Percentiles rank a stretch among this genome's conserved stretches.
Evolutionary conservation across 1,284 basidiomycete species (phyloP).

Genomic region (Takashimella koratensis): DNA sequence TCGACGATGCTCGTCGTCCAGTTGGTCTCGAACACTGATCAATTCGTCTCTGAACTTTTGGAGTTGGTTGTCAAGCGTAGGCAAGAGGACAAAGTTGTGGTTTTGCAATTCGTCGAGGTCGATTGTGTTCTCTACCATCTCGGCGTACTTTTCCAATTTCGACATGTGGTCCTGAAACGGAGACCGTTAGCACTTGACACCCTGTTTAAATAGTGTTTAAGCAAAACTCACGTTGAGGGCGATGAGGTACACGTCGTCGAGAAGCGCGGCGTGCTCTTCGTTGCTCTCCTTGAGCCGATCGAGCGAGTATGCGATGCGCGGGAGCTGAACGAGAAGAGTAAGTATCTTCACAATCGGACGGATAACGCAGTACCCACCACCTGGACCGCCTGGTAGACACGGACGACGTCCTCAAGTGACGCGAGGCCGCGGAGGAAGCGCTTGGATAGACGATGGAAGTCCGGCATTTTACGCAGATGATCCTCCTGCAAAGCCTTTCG

Average conservation of each 20-base stretch:
- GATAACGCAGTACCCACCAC: slow-evolving; percentile 49
- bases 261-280: slow-evolving; percentile 53
- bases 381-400: slow-evolving; percentile 85
- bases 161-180: slow-evolving; percentile 58
- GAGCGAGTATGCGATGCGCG: slow-evolving; percentile 66
- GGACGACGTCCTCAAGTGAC: slow-evolving; percentile 89
- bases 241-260: slow-evolving; percentile 65
- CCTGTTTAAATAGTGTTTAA: too few relatives aligned
- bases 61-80: slow-evolving; percentile 59
- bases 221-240: slow-evolving; percentile 57
- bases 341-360: not conserved
- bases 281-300: slow-evolving; percentile 45
- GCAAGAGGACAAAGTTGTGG: slow-evolving; percentile 90
- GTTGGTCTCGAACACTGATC: slow-evolving; percentile 65
- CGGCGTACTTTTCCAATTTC: slow-evolving; percentile 71
- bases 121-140: slow-evolving; percentile 94
- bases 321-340: slow-evolving; percentile 55
- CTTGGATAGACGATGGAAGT: slow-evolving; percentile 89
- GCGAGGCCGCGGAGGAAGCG: slow-evolving; percentile 83
- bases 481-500: slow-evolving; percentile 66
- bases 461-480: slow-evolving; percentile 85
- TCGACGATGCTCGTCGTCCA: slow-evolving; percentile 77
- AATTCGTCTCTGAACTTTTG: slow-evolving; percentile 68
- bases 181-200: too few relatives aligned
- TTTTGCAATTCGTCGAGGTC: slow-evolving; percentile 78